phyloP scores from a whole-genome alignment of 257 asterid species.

The Avicennia marina region DNA sequence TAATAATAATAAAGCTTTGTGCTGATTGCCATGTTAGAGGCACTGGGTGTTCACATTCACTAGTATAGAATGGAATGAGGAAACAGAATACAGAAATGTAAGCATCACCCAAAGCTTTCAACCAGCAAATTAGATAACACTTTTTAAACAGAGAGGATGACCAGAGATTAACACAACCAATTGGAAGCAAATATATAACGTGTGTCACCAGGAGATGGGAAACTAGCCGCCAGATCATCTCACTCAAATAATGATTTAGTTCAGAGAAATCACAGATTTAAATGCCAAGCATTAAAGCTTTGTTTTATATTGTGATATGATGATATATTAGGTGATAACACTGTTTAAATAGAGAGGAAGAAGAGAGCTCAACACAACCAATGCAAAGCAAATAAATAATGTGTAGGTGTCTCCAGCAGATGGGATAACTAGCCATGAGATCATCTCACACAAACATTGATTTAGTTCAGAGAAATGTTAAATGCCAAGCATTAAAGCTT shows the following conservation, averaged over 20 bases:
- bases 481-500: not conserved
- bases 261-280: conserved; percentile 9
- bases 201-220: too few species aligned
- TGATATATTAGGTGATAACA: too few species aligned
- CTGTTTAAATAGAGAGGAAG: not conserved
- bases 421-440: too few species aligned
- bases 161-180: not conserved
- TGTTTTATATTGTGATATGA: not conserved
- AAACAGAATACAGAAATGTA: not conserved
- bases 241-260: too few species aligned
- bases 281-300: not conserved
- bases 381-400: too few species aligned
- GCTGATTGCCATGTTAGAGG: conserved; percentile 13
- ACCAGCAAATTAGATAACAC: not conserved
- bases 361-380: not conserved
- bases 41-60: not conserved
- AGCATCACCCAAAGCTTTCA: not conserved
- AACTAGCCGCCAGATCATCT: too few species aligned
- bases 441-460: too few species aligned
- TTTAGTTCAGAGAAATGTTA: not conserved
- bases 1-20: too few species aligned
- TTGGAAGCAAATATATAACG: too few species aligned
- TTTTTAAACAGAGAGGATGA: not conserved
- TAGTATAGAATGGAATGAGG: conserved; percentile 8
- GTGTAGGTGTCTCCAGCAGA: too few species aligned